Conservation (phyloP, 2,329 filamentous ascomycete genomes). For the Teratosphaeria gauchensis region DNA sequence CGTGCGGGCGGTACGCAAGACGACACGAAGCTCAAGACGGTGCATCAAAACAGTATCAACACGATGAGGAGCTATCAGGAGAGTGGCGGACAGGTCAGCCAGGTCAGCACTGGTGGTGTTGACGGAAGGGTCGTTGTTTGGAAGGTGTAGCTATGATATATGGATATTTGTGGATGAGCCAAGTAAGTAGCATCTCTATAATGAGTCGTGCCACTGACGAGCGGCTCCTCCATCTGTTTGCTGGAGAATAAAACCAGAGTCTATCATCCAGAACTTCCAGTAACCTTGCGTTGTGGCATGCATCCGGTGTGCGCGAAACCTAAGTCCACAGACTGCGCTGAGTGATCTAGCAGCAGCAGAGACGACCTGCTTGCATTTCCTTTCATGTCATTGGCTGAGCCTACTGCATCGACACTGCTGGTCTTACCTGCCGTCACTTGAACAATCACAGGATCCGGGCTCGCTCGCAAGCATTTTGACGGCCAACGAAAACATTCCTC, state of each 20-base stretch:
- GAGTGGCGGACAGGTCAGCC: constrained; percentile 46
- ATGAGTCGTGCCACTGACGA: background rate
- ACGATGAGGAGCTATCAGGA: constrained; percentile 70
- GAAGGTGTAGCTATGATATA: constrained; percentile 25
- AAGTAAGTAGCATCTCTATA: background rate
- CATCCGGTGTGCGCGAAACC: no score
- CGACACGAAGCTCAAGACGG: constrained; percentile 87
- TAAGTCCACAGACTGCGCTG: no score
- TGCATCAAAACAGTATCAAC: constrained; percentile 93
- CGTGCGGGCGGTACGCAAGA: constrained; percentile 58
- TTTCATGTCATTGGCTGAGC: background rate
- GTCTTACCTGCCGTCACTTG: background rate
- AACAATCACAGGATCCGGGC: background rate
- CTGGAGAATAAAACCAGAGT: background rate
- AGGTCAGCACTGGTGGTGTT: constrained; percentile 61
- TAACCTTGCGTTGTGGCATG: no score
- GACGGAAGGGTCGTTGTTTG: constrained; percentile 41
- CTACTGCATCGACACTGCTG: background rate
- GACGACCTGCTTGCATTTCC: no score
- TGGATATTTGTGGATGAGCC: background rate
- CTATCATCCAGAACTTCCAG: background rate
- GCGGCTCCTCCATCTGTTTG: background rate
- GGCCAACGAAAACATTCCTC: background rate
- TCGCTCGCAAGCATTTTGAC: background rate
- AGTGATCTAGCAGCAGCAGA: no score